phyloP scores from a whole-genome alignment of 306 rosid genomes.

The Mucuna pruriens region DNA sequence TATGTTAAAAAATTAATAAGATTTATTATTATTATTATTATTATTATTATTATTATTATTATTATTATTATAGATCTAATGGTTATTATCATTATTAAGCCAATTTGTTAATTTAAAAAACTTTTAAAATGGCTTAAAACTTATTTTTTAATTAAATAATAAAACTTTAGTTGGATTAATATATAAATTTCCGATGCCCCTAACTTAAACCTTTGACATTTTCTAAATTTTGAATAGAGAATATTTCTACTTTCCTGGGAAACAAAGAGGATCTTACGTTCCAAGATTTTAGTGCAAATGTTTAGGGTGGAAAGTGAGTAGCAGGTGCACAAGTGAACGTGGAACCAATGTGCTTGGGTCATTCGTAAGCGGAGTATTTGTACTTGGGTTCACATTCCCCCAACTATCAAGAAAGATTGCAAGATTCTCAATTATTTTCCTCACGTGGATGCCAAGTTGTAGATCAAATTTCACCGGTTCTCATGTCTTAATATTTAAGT shows the following conservation, averaged over 20 bases:
- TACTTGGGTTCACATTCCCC: slow-evolving; percentile 38
- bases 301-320: slow-evolving; percentile 48
- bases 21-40: too few species aligned
- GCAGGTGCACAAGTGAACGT: slow-evolving; percentile 34
- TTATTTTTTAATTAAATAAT: too few species aligned
- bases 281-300: slow-evolving; percentile 42
- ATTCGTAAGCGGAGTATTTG: slow-evolving; percentile 30
- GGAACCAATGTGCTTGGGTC: slow-evolving; percentile 28
- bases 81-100: too few species aligned
- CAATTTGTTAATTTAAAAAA: background rate
- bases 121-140: background rate
- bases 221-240: slow-evolving; percentile 28
- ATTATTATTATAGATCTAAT: too few species aligned
- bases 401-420: slow-evolving; percentile 34
- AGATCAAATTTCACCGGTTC: background rate
- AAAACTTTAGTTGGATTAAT: background rate
- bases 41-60: too few species aligned
- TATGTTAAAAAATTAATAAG: too few species aligned
- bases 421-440: slow-evolving; percentile 41
- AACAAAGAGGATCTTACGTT: slow-evolving; percentile 44
- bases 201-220: background rate
- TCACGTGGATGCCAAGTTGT: background rate
- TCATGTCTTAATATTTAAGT: background rate
- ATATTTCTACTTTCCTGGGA: slow-evolving; percentile 31
- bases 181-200: background rate